A percentile compares a stretch with the other conserved stretches of the same genome.
phyloP scores from a whole-genome alignment of 192 early-diverging fungal species.

The Mortierella alpina region DNA sequence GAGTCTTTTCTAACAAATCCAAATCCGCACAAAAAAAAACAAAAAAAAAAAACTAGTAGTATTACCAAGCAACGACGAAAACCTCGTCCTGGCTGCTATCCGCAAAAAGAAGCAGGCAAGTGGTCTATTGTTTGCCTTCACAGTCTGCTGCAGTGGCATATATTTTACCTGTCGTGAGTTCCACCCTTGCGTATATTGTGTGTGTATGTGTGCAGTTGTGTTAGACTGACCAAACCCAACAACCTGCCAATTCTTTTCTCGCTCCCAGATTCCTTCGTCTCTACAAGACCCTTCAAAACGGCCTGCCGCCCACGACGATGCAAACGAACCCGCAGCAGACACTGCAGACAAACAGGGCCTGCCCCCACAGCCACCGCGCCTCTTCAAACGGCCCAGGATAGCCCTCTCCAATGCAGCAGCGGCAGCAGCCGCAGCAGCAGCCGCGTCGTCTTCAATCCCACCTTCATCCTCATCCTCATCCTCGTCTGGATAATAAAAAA shows the following conservation, averaged over 20 bases:
- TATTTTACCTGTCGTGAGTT: no score
- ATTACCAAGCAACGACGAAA: slow-evolving; percentile 34
- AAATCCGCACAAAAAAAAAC: background rate
- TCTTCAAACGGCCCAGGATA: slow-evolving; percentile 39
- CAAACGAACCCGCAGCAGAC: background rate
- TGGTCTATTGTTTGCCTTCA: background rate
- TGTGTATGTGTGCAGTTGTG: background rate
- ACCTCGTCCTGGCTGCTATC: slow-evolving; percentile 36
- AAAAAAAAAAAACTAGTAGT: slow-evolving; percentile 3
- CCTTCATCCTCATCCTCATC: no score
- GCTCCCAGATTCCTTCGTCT: background rate
- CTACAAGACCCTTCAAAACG: slow-evolving; percentile 12
- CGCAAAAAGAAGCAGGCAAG: slow-evolving; percentile 37
- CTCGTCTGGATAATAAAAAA: background rate
- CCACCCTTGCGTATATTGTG: no score
- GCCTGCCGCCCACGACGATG: slow-evolving; percentile 9
- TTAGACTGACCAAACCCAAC: no score
- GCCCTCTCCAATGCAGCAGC: slow-evolving; percentile 27
- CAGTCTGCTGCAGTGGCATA: background rate
- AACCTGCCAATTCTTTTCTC: background rate
- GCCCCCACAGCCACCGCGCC: slow-evolving; percentile 18
- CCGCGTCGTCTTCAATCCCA: background rate
- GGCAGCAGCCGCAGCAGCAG: background rate
- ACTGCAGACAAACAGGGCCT: background rate
- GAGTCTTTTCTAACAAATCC: background rate